phyloP scores from a whole-genome alignment of 306 rosid genomes.

The Vicia villosa region DNA sequence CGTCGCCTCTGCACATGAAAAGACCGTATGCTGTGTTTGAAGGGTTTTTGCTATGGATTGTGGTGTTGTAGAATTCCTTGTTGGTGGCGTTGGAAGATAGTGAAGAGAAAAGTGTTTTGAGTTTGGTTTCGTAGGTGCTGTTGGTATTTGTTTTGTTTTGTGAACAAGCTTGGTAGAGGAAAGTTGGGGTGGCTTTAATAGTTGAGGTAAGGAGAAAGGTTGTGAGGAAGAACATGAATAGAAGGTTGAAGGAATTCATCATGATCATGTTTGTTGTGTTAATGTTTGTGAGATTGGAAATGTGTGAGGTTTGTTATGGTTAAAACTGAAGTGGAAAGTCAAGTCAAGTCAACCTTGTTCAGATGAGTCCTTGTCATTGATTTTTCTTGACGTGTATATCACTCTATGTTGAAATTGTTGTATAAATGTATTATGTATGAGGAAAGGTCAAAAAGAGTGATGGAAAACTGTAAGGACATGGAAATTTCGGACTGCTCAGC shows the following conservation, averaged over 20 bases:
- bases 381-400: background rate
- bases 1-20: background rate
- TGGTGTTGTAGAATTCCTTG: background rate
- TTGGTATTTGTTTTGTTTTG: background rate
- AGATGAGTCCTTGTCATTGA: conserved; percentile 2
- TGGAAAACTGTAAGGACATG: background rate
- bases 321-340: background rate
- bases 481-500: background rate
- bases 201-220: background rate
- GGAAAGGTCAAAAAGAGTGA: background rate
- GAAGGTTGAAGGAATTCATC: background rate
- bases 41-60: background rate
- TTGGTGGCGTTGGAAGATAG: background rate
- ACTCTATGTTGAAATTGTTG: background rate
- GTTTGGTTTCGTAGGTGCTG: background rate
- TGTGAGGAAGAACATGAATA: conserved; percentile 17
- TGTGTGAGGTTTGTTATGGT: background rate
- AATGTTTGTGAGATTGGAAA: too few relatives aligned
- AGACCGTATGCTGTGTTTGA: background rate
- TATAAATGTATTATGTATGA: background rate
- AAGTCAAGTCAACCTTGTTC: background rate
- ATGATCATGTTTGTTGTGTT: too few relatives aligned
- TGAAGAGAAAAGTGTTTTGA: background rate
- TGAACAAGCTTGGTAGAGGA: background rate
- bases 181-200: background rate